Conservation (phyloP, 768 basidiomycete genomes). For the Mrakia gelida region DNA sequence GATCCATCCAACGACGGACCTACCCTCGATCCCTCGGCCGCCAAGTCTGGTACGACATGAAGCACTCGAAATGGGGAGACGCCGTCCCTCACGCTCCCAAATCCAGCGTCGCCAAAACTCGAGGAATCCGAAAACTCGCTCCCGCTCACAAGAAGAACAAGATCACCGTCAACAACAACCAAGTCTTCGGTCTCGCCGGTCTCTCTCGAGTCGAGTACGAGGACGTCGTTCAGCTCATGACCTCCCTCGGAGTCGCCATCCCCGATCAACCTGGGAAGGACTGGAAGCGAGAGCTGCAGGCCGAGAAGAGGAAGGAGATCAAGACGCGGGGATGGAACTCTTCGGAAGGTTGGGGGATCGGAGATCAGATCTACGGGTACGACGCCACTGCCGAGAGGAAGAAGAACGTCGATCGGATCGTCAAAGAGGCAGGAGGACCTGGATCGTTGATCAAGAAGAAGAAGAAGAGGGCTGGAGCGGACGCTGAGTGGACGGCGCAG, state of each 20-base stretch:
- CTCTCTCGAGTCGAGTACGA: slow-evolving; percentile 21
- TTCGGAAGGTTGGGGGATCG: slow-evolving; percentile 7
- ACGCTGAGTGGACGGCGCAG: neutral
- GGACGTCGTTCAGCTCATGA: slow-evolving; percentile 28
- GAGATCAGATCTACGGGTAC: slow-evolving; percentile 10
- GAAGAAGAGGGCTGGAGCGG: too few species aligned
- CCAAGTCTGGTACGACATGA: slow-evolving; percentile 88
- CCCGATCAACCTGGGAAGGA: neutral
- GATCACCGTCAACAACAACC: slow-evolving; percentile 16
- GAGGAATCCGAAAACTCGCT: slow-evolving; percentile 20
- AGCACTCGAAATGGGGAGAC: slow-evolving; percentile 91
- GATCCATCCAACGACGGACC: slow-evolving; percentile 83
- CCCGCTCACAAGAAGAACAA: slow-evolving; percentile 27
- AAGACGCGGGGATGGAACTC: slow-evolving; percentile 2
- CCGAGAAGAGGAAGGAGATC: neutral
- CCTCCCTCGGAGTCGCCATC: slow-evolving; percentile 22
- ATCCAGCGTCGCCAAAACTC: neutral
- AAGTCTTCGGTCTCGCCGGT: slow-evolving; percentile 18
- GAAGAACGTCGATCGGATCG: neutral
- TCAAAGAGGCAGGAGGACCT: neutral
- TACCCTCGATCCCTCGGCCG: slow-evolving; percentile 94
- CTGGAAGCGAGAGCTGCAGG: neutral
- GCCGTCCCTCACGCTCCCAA: slow-evolving; percentile 82
- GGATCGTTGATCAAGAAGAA: neutral
- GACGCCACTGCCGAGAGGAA: neutral